Conservation (phyloP, 129 eudicot species). For the Ambrosia artemisiifolia region DNA sequence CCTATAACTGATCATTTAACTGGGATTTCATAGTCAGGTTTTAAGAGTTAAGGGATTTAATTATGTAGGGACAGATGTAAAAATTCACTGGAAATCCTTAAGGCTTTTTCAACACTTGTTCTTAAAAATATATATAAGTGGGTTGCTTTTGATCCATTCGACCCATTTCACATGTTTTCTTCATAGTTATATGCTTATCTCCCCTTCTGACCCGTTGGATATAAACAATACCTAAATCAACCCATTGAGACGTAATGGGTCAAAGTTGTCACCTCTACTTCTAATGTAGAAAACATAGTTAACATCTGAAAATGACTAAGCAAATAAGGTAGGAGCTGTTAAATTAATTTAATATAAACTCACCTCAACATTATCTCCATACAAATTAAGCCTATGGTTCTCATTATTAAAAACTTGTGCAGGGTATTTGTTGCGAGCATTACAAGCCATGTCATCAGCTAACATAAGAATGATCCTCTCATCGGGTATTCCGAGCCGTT, state of each 20-base stretch:
- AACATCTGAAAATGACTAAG: conserved; percentile 1
- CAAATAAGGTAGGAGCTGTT: neutral
- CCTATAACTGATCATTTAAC: too few species aligned
- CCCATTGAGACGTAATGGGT: neutral
- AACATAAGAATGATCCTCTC: conserved; percentile 96
- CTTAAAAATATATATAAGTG: too few species aligned
- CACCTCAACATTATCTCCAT: conserved; percentile 99
- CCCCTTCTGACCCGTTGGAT: neutral
- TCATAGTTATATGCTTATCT: too few species aligned
- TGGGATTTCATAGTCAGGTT: too few species aligned
- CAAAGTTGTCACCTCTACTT: neutral
- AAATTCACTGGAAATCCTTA: too few species aligned
- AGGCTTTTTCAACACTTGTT: too few species aligned
- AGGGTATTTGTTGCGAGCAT: conserved; percentile 91
- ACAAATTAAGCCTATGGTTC: conserved; percentile 87
- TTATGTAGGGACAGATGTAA: too few species aligned
- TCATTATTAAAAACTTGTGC: conserved; percentile 99
- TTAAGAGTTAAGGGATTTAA: too few species aligned
- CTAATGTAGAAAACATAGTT: neutral
- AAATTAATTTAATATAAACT: neutral
- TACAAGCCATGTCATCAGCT: conserved; percentile 99
- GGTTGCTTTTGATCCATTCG: too few species aligned
- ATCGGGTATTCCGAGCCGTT: conserved; percentile 94
- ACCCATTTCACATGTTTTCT: too few species aligned
- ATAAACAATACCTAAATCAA: neutral